phyloP scores from a whole-genome alignment of 371 early-diverging fungal species.

The Furculomyces boomerangus region DNA sequence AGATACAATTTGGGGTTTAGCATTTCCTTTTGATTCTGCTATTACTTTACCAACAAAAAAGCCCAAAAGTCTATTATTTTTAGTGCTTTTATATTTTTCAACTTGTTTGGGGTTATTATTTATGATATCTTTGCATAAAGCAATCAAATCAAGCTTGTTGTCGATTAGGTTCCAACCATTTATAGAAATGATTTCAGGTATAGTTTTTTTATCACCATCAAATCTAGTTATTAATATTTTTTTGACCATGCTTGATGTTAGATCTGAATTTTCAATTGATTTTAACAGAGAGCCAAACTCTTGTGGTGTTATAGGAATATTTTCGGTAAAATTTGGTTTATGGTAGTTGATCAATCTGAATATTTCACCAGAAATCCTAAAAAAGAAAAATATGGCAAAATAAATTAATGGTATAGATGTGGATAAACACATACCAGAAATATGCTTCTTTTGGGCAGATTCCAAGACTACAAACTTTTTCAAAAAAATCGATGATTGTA shows the following conservation, averaged over 20 bases:
- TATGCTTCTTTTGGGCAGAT: background rate
- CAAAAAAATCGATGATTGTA: slow-evolving; percentile 53
- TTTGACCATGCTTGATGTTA: slow-evolving; percentile 45
- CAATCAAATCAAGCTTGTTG: slow-evolving; percentile 28
- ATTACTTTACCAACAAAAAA: slow-evolving; percentile 61
- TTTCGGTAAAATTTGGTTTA: slow-evolving; percentile 29
- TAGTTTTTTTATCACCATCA: slow-evolving; percentile 31
- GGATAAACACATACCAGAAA: background rate
- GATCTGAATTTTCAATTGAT: slow-evolving; percentile 30
- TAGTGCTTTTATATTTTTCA: slow-evolving; percentile 26
- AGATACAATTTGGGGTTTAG: slow-evolving; percentile 42
- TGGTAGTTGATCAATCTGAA: slow-evolving; percentile 48
- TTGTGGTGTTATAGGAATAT: slow-evolving; percentile 30
- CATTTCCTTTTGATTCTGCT: slow-evolving; percentile 48
- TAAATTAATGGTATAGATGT: too few species aligned
- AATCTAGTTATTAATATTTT: slow-evolving; percentile 39
- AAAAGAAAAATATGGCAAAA: background rate
- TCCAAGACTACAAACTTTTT: slow-evolving; percentile 23
- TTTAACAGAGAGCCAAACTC: slow-evolving; percentile 47
- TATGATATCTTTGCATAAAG: slow-evolving; percentile 31
- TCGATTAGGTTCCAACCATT: slow-evolving; percentile 50
- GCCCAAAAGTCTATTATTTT: slow-evolving; percentile 34
- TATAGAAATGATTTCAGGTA: slow-evolving; percentile 38
- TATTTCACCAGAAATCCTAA: slow-evolving; percentile 60
- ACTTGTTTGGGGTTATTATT: slow-evolving; percentile 36